Evolutionary conservation across 768 basidiomycete genomes (phyloP).

Genomic region (Lentinula lateritia): DNA sequence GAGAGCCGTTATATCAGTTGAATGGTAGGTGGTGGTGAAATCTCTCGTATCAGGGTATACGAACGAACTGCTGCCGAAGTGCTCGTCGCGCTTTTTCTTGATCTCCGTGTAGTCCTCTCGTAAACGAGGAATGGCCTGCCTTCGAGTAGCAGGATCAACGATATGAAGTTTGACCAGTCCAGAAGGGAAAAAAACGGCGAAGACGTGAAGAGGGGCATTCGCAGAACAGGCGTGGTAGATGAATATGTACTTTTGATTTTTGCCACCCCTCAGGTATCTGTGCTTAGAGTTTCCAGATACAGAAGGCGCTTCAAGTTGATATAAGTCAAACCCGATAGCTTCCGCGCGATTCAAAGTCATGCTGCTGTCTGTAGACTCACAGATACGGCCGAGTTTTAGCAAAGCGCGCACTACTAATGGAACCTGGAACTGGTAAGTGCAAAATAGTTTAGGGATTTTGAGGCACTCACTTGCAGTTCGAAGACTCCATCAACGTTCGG

Average conservation of each 20-base stretch:
- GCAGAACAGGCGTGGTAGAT: constrained; percentile 82
- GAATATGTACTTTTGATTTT: constrained; percentile 71
- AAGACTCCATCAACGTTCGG: constrained; percentile 94
- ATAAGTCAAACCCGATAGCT: constrained; percentile 75
- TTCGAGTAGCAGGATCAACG: constrained; percentile 85
- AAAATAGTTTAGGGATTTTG: background rate
- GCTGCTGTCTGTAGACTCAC: constrained; percentile 55
- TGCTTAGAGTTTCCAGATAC: constrained; percentile 48
- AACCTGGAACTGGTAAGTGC: constrained; percentile 40
- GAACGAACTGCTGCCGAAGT: constrained; percentile 43
- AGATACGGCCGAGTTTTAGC: constrained; percentile 80
- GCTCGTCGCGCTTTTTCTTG: constrained; percentile 41
- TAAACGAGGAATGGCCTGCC: constrained; percentile 78
- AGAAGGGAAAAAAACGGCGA: constrained; percentile 77
- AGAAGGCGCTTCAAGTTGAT: constrained; percentile 65
- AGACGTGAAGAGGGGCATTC: constrained; percentile 74
- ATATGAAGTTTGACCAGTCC: constrained; percentile 74
- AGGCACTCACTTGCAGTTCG: constrained; percentile 69
- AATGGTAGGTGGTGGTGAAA: constrained; percentile 71
- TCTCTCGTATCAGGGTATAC: constrained; percentile 59
- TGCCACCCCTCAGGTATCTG: constrained; percentile 71
- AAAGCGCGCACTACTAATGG: constrained; percentile 80
- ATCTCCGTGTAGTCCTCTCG: constrained; percentile 67
- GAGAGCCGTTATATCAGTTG: constrained; percentile 71
- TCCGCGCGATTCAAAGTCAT: constrained; percentile 81